Conservation (phyloP, 228 moss, liverwort and hornwort species). For the Sphagnum fallax region DNA sequence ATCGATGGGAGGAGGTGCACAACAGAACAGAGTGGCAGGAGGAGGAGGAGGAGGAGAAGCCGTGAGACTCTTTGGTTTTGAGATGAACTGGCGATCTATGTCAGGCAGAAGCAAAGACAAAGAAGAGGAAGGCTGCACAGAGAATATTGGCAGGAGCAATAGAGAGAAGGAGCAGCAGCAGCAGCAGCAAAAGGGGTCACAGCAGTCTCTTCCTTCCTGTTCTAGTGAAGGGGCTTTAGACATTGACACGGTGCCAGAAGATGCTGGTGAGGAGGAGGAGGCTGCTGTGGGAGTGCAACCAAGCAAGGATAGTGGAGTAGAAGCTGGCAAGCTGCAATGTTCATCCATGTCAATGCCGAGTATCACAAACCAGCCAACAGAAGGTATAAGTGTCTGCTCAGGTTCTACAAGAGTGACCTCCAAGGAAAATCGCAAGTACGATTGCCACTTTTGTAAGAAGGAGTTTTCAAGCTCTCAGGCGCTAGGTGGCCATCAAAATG, state of each 20-base stretch:
- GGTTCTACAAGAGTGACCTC: conserved; percentile 36
- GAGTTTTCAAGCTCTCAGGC: conserved; percentile 99
- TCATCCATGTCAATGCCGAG: conserved; percentile 10
- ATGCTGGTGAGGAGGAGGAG: conserved; percentile 10
- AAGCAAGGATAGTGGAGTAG: conserved; percentile 12
- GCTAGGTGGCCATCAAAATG: conserved; percentile 95
- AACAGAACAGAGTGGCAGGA: conserved; percentile 5
- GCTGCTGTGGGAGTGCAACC: conserved; percentile 8
- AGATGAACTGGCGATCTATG: conserved; percentile 19
- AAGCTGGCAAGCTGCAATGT: conserved; percentile 8
- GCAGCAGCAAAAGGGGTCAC: conserved; percentile 7
- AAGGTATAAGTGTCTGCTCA: conserved; percentile 35
- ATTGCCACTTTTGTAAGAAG: conserved; percentile 85
- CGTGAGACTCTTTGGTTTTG: conserved; percentile 45
- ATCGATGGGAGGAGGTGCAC: background rate
- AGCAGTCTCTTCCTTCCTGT: background rate
- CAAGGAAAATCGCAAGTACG: conserved; percentile 85
- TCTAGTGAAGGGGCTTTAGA: background rate
- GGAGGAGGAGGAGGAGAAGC: conserved; percentile 4
- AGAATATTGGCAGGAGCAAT: conserved; percentile 3
- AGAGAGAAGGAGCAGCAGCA: background rate
- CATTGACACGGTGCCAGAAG: background rate
- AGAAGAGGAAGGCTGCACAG: background rate
- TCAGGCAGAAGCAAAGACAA: conserved; percentile 15
- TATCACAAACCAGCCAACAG: conserved; percentile 13